These are phyloP conservation scores for Malus orientalis DNA, from an alignment of 306 rosid species.

Conservation along the genomic window DNA sequence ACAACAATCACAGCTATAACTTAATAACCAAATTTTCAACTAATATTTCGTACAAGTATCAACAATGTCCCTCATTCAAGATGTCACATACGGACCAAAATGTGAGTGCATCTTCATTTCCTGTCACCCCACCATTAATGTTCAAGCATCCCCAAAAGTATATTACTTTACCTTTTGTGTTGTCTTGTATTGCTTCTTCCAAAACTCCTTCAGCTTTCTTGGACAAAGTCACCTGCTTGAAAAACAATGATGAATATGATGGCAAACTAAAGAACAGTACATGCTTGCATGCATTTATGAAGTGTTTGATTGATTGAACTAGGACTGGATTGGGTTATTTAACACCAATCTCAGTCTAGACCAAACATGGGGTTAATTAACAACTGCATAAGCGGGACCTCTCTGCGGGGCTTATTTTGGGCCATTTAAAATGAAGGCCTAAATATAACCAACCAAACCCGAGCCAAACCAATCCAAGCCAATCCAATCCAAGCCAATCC, in stretches of 20 bases:
- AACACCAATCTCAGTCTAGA: too few relatives aligned
- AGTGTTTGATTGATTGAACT: too few relatives aligned
- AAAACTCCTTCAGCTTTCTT: conserved; percentile 59
- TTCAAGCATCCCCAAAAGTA: conserved; percentile 83
- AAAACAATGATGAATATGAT: conserved; percentile 21
- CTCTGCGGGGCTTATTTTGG: background rate
- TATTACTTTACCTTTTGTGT: conserved; percentile 58
- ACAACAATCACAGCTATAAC: background rate
- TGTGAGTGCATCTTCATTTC: conserved; percentile 49
- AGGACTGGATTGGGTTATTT: too few relatives aligned
- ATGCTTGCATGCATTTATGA: background rate
- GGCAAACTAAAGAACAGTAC: background rate
- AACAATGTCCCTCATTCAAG: conserved; percentile 87
- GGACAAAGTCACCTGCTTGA: conserved; percentile 61
- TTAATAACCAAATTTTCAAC: background rate
- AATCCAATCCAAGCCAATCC: background rate
- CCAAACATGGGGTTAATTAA: too few relatives aligned
- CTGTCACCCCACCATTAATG: conserved; percentile 38
- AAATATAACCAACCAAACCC: too few relatives aligned
- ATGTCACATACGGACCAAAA: conserved; percentile 95
- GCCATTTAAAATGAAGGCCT: background rate
- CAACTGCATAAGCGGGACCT: background rate
- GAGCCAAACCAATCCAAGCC: background rate
- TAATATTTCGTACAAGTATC: conserved; percentile 31
- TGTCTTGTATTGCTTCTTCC: conserved; percentile 58